Conservation (phyloP, 2,329 filamentous ascomycete genomes). For the Didymella pinodella region DNA sequence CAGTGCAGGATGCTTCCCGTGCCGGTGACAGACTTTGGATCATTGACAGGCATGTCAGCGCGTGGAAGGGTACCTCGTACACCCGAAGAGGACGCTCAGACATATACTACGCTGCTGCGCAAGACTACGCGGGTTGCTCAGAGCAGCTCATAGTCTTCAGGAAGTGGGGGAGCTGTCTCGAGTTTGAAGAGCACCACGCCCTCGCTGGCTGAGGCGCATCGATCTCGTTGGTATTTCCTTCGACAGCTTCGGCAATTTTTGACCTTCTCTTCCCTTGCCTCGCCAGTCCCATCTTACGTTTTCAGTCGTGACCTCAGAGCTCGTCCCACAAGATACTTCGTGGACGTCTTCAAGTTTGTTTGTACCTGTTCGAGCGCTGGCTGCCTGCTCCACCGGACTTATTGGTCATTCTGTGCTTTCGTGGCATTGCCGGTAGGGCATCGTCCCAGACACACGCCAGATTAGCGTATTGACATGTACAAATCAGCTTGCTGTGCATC, state of each 20-base stretch:
- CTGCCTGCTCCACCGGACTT: conserved; percentile 22
- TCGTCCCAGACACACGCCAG: conserved; percentile 22
- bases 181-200: conserved; percentile 24
- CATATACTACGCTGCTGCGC: conserved; percentile 22
- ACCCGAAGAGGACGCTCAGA: conserved; percentile 27
- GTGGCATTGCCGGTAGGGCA: conserved; percentile 39
- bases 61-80: conserved; percentile 9
- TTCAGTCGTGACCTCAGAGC: conserved; percentile 18
- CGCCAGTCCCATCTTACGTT: conserved; percentile 25
- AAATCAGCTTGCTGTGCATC: conserved; percentile 25
- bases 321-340: conserved; percentile 33
- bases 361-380: conserved; percentile 40
- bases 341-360: conserved; percentile 42
- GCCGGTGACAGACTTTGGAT: conserved; percentile 26
- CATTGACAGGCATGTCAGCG: conserved; percentile 4
- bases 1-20: conserved; percentile 25
- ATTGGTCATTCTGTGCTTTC: conserved; percentile 27
- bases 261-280: conserved; percentile 24
- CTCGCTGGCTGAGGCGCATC: conserved; percentile 9
- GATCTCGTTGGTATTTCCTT: conserved; percentile 18
- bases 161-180: conserved; percentile 23
- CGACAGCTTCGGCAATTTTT: conserved; percentile 33
- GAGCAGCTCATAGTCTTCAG: conserved; percentile 23
- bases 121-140: conserved; percentile 29
- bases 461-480: conserved; percentile 31